phyloP scores from a whole-genome alignment of 495 filamentous ascomycete genomes.

The Hypoxylon lenormandii region DNA sequence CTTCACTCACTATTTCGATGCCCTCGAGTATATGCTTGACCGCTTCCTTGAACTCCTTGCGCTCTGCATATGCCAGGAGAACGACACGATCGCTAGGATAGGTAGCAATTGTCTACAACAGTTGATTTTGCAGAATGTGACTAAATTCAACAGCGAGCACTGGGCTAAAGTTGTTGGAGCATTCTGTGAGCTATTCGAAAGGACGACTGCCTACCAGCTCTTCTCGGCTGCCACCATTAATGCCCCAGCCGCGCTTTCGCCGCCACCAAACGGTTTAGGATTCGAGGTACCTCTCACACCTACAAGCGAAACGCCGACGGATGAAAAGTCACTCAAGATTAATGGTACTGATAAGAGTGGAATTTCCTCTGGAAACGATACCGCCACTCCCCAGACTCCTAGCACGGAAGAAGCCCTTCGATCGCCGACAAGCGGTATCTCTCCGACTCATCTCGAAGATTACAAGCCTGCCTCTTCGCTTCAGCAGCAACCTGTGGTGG shows the following conservation, averaged over 20 bases:
- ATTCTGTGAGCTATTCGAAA: conserved; percentile 93
- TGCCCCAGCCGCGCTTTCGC: conserved; percentile 58
- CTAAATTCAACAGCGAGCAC: conserved; percentile 85
- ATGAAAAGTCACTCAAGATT: conserved; percentile 70
- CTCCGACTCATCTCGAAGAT: conserved; percentile 77
- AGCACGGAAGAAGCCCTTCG: conserved; percentile 53
- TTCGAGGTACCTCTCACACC: conserved; percentile 58
- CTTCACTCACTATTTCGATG: conserved; percentile 97
- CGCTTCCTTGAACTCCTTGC: conserved; percentile 91
- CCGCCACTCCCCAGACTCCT: conserved; percentile 22
- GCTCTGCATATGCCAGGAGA: conserved; percentile 98
- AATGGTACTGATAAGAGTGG: conserved; percentile 66
- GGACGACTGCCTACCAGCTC: conserved; percentile 91
- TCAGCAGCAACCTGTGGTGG: conserved; percentile 87
- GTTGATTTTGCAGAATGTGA: conserved; percentile 93
- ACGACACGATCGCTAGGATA: conserved; percentile 97
- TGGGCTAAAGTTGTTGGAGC: conserved; percentile 94
- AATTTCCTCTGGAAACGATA: conserved; percentile 40
- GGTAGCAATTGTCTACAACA: conserved; percentile 98
- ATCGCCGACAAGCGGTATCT: conserved; percentile 49
- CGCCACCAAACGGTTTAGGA: conserved; percentile 59
- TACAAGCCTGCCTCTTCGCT: conserved; percentile 79
- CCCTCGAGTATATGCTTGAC: conserved; percentile 95
- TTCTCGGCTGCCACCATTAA: conserved; percentile 84
- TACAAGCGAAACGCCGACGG: conserved; percentile 55